Evolutionary conservation across 164 flowering plant genomes (phyloP).

Genomic region (Paratinospora sagittata): DNA sequence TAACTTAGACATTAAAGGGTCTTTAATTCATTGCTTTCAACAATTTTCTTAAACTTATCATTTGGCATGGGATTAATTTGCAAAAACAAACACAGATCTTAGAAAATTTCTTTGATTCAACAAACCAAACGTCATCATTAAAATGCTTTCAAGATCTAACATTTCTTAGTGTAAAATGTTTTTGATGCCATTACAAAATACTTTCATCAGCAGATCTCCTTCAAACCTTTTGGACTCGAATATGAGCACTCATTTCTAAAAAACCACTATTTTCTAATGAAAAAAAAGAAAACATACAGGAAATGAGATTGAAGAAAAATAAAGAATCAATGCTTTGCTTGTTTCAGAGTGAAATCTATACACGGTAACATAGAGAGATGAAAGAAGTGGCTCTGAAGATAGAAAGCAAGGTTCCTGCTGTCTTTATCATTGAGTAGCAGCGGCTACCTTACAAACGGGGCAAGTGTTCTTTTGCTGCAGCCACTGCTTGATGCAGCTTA

Average conservation of each 20-base stretch:
- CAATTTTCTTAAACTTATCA: too few relatives aligned
- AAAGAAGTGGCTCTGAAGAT: neutral
- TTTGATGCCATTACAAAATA: neutral
- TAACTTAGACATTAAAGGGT: too few relatives aligned
- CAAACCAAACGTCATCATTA: too few relatives aligned
- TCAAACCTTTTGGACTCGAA: neutral
- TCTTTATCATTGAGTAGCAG: constrained; percentile 14
- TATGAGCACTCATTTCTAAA: neutral
- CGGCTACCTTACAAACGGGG: constrained; percentile 45
- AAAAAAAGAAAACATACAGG: neutral
- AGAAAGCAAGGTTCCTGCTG: neutral
- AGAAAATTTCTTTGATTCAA: too few relatives aligned
- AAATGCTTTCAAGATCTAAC: too few relatives aligned
- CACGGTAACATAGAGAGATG: neutral
- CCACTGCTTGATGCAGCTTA: constrained; percentile 49
- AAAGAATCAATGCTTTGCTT: constrained; percentile 9
- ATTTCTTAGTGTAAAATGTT: too few relatives aligned
- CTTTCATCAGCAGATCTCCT: too few relatives aligned
- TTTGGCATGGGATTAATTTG: too few relatives aligned
- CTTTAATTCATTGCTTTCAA: too few relatives aligned
- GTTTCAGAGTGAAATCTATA: constrained; percentile 8
- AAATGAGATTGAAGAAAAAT: neutral
- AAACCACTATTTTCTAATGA: neutral
- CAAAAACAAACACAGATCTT: too few relatives aligned
- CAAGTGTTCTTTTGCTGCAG: constrained; percentile 45